Evolutionary conservation across 371 early-diverging fungal species (phyloP).

Genomic region (Rhizopus stolonifer): DNA sequence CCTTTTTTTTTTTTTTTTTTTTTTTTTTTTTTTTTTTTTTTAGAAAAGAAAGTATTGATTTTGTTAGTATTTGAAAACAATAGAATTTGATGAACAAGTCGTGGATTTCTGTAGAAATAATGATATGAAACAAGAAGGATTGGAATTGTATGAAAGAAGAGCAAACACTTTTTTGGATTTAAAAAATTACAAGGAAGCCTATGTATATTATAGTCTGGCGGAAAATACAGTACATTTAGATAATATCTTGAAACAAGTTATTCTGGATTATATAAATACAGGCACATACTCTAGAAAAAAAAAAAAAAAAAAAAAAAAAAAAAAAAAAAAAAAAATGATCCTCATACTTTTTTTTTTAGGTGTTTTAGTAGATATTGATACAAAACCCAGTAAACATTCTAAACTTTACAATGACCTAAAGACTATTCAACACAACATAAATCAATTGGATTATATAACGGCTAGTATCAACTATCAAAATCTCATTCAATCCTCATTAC

Average conservation of each 20-base stretch:
- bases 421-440: background rate
- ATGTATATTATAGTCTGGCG: background rate
- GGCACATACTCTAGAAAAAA: background rate
- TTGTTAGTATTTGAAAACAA: constrained; percentile 6
- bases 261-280: background rate
- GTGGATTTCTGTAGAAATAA: constrained; percentile 8
- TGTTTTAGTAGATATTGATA: background rate
- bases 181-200: background rate
- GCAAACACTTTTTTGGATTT: background rate
- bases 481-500: background rate
- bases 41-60: too few relatives aligned
- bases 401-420: background rate
- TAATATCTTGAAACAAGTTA: background rate
- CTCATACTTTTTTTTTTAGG: too few relatives aligned
- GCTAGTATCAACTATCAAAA: background rate
- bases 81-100: constrained; percentile 7
- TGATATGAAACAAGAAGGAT: constrained; percentile 2
- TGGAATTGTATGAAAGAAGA: constrained; percentile 4
- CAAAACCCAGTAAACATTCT: background rate
- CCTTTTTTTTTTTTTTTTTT: too few relatives aligned
- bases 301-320: constrained; percentile 8
- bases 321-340: too few relatives aligned
- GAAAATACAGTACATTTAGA: background rate
- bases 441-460: background rate
- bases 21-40: too few relatives aligned